Evolutionary conservation across 371 early-diverging fungal species (phyloP).

Genomic region (Mucor sp.): DNA sequence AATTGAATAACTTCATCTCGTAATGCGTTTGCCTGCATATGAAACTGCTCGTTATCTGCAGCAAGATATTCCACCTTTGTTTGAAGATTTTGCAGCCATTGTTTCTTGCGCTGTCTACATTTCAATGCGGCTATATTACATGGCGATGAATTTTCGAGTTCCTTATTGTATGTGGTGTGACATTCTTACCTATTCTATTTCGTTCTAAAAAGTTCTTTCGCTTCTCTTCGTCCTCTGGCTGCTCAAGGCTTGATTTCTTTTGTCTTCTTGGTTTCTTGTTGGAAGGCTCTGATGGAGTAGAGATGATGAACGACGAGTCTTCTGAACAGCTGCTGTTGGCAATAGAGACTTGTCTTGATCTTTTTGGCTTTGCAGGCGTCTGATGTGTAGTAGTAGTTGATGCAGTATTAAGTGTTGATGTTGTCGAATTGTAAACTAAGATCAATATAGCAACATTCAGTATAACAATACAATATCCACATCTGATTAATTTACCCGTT

Average conservation of each 20-base stretch:
- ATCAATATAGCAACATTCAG: background rate
- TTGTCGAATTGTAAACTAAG: conserved; percentile 3
- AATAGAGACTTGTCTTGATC: background rate
- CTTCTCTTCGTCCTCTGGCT: conserved; percentile 63
- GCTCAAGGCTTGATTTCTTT: background rate
- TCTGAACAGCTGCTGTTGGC: conserved; percentile 6
- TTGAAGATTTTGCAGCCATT: conserved; percentile 62
- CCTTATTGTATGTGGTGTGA: background rate
- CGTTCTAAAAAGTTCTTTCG: conserved; percentile 81
- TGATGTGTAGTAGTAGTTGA: background rate
- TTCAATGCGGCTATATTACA: conserved; percentile 61
- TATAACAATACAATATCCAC: background rate
- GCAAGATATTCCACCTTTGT: conserved; percentile 55
- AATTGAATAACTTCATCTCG: conserved; percentile 56
- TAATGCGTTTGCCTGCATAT: conserved; percentile 43
- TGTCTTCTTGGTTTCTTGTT: conserved; percentile 1
- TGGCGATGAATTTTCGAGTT: background rate
- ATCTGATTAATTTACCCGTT: background rate
- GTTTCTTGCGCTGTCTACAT: conserved; percentile 74
- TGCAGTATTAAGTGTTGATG: background rate
- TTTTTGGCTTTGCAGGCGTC: background rate
- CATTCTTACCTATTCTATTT: conserved; percentile 70
- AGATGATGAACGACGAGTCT: background rate
- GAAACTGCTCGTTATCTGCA: conserved; percentile 53
- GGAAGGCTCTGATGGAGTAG: background rate